Evolutionary conservation across 768 basidiomycete genomes (phyloP).

Genomic region (Tephrocybe sp.): DNA sequence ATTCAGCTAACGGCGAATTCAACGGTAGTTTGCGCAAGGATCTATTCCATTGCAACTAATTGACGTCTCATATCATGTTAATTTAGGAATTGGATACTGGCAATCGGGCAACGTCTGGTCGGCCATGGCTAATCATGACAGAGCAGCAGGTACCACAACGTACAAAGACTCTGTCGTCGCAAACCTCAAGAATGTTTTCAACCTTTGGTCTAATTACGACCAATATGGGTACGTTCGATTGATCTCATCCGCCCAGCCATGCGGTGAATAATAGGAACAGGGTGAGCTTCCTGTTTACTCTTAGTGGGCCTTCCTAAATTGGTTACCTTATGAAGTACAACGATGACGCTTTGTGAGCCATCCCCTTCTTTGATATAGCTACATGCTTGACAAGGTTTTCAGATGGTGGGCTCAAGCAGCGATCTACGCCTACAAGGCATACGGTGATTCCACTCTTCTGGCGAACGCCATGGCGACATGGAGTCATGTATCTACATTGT

Average conservation of each 20-base stretch:
- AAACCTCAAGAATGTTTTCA: slow-evolving; percentile 42
- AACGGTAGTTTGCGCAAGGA: slow-evolving; percentile 30
- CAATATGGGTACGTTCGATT: slow-evolving; percentile 31
- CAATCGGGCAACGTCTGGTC: slow-evolving; percentile 53
- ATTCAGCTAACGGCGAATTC: slow-evolving; percentile 39
- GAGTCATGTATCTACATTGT: slow-evolving; percentile 49
- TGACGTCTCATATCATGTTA: background rate
- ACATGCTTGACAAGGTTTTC: background rate
- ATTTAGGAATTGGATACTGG: slow-evolving; percentile 50
- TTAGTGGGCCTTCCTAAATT: slow-evolving; percentile 5
- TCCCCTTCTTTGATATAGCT: background rate
- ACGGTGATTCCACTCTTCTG: slow-evolving; percentile 40
- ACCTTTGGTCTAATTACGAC: slow-evolving; percentile 40
- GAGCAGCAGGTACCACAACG: slow-evolving; percentile 33
- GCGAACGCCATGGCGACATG: slow-evolving; percentile 47
- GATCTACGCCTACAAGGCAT: slow-evolving; percentile 47
- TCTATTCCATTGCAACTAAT: background rate
- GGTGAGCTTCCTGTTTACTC: slow-evolving; percentile 8
- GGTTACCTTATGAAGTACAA: slow-evolving; percentile 32
- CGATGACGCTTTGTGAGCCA: slow-evolving; percentile 45
- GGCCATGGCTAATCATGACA: slow-evolving; percentile 49
- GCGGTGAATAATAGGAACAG: background rate
- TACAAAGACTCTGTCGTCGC: slow-evolving; percentile 37
- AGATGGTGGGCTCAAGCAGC: slow-evolving; percentile 60
- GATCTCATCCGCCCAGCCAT: background rate